These are phyloP conservation scores for Saturnispora besseyi DNA, from an alignment of 805 yeast species.

Conservation along the genomic window DNA sequence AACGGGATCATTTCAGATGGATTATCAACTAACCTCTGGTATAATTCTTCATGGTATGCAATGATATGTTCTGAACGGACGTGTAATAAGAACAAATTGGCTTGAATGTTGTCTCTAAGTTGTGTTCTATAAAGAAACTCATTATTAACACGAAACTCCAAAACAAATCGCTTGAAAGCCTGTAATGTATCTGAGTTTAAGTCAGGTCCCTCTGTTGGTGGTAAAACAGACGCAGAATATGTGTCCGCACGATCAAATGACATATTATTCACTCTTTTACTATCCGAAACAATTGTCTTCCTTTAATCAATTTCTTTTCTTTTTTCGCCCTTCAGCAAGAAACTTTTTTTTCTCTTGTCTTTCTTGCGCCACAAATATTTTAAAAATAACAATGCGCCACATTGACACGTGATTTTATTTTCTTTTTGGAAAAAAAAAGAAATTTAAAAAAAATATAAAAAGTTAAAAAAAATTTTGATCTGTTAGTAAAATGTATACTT, in stretches of 20 bases:
- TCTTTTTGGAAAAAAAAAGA: background rate
- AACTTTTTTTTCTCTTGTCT: background rate
- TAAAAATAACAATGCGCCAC: slow-evolving; percentile 1
- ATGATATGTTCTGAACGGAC: slow-evolving; percentile 81
- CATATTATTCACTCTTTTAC: slow-evolving; percentile 30
- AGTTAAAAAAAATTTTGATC: background rate
- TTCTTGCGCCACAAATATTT: slow-evolving; percentile 1
- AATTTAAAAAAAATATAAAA: background rate
- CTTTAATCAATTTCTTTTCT: background rate
- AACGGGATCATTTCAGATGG: slow-evolving; percentile 84
- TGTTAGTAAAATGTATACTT: background rate
- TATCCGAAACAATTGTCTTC: background rate
- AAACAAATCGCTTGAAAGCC: slow-evolving; percentile 71
- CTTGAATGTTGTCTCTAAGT: slow-evolving; percentile 74
- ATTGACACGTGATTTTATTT: background rate
- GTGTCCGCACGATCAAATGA: slow-evolving; percentile 67
- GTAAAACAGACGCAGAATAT: slow-evolving; percentile 72
- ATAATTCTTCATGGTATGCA: slow-evolving; percentile 80
- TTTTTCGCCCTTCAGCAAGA: background rate
- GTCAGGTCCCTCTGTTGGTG: slow-evolving; percentile 66
- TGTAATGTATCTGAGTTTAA: slow-evolving; percentile 59
- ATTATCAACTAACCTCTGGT: slow-evolving; percentile 73
- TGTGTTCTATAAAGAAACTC: slow-evolving; percentile 87
- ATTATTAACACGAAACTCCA: slow-evolving; percentile 77
- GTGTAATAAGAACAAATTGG: slow-evolving; percentile 59